Conservation (phyloP, 352 stramenopile species). For the Blastocystis sp. region DNA sequence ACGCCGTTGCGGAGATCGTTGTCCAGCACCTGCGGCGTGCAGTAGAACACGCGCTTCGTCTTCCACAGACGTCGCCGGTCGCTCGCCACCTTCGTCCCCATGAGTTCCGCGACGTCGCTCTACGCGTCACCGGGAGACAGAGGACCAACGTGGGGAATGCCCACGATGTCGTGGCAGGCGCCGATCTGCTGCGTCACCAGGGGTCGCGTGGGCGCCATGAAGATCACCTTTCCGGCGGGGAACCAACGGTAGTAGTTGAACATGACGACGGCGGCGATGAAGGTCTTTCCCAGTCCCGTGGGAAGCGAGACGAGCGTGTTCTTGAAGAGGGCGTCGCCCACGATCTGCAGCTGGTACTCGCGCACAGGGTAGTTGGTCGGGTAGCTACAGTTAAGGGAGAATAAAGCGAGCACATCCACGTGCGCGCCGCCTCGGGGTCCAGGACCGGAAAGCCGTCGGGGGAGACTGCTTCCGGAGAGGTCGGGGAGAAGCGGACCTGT, state of each 20-base stretch:
- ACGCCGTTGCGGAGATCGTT: slow-evolving; percentile 46
- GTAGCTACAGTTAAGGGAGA: slow-evolving; percentile 60
- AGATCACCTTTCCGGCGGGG: slow-evolving; percentile 79
- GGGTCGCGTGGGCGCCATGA: slow-evolving; percentile 91
- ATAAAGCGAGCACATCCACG: slow-evolving; percentile 2
- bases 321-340: slow-evolving; percentile 78
- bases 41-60: slow-evolving; percentile 88
- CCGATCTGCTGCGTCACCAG: slow-evolving; percentile 93
- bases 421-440: slow-evolving; percentile 21
- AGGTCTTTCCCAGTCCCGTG: slow-evolving; percentile 95
- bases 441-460: slow-evolving; percentile 10
- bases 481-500: neutral
- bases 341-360: slow-evolving; percentile 86
- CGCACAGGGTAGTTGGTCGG: slow-evolving; percentile 77
- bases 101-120: slow-evolving; percentile 65
- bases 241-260: slow-evolving; percentile 99
- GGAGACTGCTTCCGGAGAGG: neutral
- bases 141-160: slow-evolving; percentile 70
- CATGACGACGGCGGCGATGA: slow-evolving; percentile 97
- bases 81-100: slow-evolving; percentile 69
- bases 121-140: neutral
- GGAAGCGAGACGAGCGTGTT: slow-evolving; percentile 96
- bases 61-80: slow-evolving; percentile 74
- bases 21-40: slow-evolving; percentile 79
- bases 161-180: slow-evolving; percentile 78